These are phyloP conservation scores for Arthrinium phaeospermum DNA, from an alignment of 2,329 filamentous ascomycete species.

Conservation along the genomic window DNA sequence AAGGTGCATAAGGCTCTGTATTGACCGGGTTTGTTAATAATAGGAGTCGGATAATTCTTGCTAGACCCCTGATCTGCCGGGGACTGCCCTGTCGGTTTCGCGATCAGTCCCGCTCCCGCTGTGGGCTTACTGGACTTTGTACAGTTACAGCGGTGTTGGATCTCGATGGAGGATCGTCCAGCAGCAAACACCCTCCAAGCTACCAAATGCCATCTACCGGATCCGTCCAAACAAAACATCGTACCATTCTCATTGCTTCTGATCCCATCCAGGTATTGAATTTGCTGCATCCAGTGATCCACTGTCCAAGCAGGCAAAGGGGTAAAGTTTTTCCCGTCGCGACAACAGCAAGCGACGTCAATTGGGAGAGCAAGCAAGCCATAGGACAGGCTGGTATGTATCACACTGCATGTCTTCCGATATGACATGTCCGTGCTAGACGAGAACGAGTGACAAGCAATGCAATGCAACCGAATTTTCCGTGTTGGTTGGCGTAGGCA, in stretches of 20 bases:
- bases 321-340: neutral
- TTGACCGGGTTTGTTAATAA: constrained; percentile 4
- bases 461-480: constrained; percentile 9
- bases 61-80: constrained; percentile 11
- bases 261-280: neutral
- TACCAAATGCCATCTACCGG: constrained; percentile 13
- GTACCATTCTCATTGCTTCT: neutral
- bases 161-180: constrained; percentile 5
- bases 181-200: constrained; percentile 10
- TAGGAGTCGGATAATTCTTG: constrained; percentile 13
- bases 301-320: neutral
- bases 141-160: constrained; percentile 16
- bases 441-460: constrained; percentile 3
- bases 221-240: constrained; percentile 7
- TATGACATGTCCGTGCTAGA: neutral
- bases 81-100: constrained; percentile 10
- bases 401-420: neutral
- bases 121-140: constrained; percentile 4
- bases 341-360: neutral
- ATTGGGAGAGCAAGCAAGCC: neutral
- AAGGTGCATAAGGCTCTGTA: constrained; percentile 16
- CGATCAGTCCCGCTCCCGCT: constrained; percentile 18
- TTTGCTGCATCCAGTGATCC: neutral
- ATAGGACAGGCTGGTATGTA: neutral
- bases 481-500: neutral